These are phyloP conservation scores for Quercus dentata DNA, from an alignment of 306 rosid species.

Conservation along the genomic window DNA sequence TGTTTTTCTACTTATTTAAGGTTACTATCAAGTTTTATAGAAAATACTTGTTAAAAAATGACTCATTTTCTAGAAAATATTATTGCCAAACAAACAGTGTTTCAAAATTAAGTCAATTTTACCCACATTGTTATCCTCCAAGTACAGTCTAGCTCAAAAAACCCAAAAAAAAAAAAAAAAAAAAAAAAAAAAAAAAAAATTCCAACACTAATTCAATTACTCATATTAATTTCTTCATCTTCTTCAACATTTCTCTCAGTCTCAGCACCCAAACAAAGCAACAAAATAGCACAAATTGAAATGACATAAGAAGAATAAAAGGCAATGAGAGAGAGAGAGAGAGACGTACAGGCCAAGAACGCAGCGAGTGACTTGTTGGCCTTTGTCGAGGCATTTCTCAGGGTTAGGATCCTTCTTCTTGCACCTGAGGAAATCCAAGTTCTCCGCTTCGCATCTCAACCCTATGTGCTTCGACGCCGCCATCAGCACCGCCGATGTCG, in stretches of 20 bases:
- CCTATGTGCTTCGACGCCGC: slow-evolving; percentile 87
- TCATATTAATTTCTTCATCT: neutral
- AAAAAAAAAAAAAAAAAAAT: too few species aligned
- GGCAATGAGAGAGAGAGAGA: neutral
- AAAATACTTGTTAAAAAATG: too few species aligned
- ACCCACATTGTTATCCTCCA: too few species aligned
- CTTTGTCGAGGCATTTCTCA: slow-evolving; percentile 86
- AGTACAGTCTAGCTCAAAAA: too few species aligned
- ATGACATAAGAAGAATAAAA: neutral
- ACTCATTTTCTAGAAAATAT: too few species aligned
- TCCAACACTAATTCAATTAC: neutral
- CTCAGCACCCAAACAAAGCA: neutral
- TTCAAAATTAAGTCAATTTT: too few species aligned
- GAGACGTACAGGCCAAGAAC: slow-evolving; percentile 79
- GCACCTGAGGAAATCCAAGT: slow-evolving; percentile 81
- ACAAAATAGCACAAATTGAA: neutral
- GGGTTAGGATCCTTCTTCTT: slow-evolving; percentile 89
- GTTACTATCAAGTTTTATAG: too few species aligned
- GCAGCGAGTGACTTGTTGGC: slow-evolving; percentile 89
- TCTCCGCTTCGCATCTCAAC: slow-evolving; percentile 66
- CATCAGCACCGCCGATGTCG: slow-evolving; percentile 87
- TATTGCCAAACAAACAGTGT: too few species aligned
- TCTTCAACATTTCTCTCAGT: neutral
- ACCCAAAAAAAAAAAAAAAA: neutral
- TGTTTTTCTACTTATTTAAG: too few species aligned